Evolutionary conservation across 305 asterid genomes (phyloP).

Genomic region (Withania somnifera): DNA sequence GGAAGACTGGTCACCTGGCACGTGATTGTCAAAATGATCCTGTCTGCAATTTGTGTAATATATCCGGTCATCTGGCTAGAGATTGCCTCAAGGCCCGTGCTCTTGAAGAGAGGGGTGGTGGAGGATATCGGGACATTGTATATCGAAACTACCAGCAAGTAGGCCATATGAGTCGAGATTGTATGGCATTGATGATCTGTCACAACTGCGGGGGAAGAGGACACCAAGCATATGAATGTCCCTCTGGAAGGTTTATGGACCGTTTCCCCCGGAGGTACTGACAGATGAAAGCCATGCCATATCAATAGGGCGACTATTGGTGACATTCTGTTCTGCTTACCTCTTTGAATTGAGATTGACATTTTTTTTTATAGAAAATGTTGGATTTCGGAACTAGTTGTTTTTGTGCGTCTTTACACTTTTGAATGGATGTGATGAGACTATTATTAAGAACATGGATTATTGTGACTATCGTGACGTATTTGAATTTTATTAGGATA

Average conservation of each 20-base stretch:
- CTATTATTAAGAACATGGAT: neutral
- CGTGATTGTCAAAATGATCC: constrained; percentile 89
- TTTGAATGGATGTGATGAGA: neutral
- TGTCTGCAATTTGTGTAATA: constrained; percentile 80
- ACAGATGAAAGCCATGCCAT: neutral
- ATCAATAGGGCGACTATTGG: neutral
- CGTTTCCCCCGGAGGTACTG: constrained; percentile 30
- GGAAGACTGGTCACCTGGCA: constrained; percentile 90
- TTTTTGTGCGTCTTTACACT: neutral
- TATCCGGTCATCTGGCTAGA: constrained; percentile 78
- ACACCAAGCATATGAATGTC: constrained; percentile 29
- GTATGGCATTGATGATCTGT: constrained; percentile 22
- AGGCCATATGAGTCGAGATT: constrained; percentile 39
- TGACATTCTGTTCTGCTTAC: neutral
- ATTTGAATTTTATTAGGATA: neutral
- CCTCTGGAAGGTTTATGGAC: constrained; percentile 21
- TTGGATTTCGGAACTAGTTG: neutral
- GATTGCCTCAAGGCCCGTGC: constrained; percentile 50
- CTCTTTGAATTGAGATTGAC: neutral
- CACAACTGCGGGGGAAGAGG: constrained; percentile 36
- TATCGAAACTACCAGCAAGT: constrained; percentile 33
- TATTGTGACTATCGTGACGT: neutral
- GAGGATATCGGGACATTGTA: constrained; percentile 21
- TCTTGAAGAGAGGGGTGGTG: constrained; percentile 45
- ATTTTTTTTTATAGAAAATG: neutral